Percentiles rank a stretch among this genome's conserved stretches.
phyloP scores from a whole-genome alignment of 345 rosid species.

The Heritiera littoralis region DNA sequence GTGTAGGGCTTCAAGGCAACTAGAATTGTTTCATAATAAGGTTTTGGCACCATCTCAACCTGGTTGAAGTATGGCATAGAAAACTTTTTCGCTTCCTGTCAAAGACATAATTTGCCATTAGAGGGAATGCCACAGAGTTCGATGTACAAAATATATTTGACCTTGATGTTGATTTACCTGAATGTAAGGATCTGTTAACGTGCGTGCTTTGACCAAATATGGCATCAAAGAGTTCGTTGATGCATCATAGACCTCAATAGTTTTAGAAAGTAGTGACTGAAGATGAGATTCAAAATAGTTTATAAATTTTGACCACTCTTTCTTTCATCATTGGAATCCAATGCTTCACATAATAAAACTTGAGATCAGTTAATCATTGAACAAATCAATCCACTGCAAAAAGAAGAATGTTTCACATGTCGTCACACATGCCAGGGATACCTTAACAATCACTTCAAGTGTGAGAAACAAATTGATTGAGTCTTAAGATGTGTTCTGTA shows the following conservation, averaged over 20 bases:
- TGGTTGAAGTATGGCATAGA: slow-evolving; percentile 35
- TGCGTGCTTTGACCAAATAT: slow-evolving; percentile 33
- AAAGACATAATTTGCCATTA: slow-evolving; percentile 11
- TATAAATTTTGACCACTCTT: slow-evolving; percentile 27
- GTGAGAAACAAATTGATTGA: neutral
- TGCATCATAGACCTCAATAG: slow-evolving; percentile 34
- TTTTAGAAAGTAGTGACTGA: slow-evolving; percentile 35
- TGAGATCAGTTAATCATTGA: slow-evolving; percentile 9
- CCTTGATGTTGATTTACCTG: slow-evolving; percentile 30
- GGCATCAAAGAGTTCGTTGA: slow-evolving; percentile 35
- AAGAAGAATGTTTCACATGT: neutral
- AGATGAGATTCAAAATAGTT: slow-evolving; percentile 35
- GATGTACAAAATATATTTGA: neutral
- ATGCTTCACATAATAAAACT: slow-evolving; percentile 29
- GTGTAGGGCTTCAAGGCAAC: slow-evolving; percentile 43
- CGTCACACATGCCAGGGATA: slow-evolving; percentile 1
- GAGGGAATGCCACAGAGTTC: neutral
- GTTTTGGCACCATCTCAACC: slow-evolving; percentile 34
- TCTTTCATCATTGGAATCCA: slow-evolving; percentile 49
- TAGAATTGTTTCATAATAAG: slow-evolving; percentile 33
- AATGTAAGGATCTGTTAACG: slow-evolving; percentile 30
- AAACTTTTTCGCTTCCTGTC: slow-evolving; percentile 37
- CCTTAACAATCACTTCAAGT: neutral
- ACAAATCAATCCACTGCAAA: neutral
- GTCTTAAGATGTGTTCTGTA: neutral